Evolutionary conservation across 2,329 filamentous ascomycete species (phyloP).

Genomic region (Rosellinia necatrix): DNA sequence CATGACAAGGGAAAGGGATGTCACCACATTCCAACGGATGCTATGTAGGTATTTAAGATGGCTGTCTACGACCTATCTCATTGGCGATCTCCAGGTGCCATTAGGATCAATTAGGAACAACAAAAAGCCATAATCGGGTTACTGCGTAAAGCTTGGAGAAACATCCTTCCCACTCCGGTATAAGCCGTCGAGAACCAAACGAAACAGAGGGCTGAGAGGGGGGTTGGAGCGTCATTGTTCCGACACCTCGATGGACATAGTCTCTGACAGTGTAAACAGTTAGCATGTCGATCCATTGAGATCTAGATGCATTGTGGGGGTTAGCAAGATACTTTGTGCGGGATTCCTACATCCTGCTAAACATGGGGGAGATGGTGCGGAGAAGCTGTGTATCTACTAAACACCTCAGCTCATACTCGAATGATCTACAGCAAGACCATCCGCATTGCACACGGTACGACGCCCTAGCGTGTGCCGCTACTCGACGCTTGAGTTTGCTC

Average conservation of each 20-base stretch:
- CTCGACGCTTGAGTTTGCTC: no score
- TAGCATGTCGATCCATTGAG: background rate
- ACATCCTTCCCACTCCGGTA: background rate
- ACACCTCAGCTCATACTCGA: background rate
- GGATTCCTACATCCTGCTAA: background rate
- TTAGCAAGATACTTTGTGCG: slow-evolving; percentile 3
- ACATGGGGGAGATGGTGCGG: background rate
- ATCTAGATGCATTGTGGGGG: slow-evolving; percentile 22
- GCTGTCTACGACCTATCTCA: background rate
- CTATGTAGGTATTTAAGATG: background rate
- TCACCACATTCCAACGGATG: slow-evolving; percentile 8
- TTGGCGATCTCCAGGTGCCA: background rate
- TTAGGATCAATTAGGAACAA: background rate
- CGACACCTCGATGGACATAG: background rate
- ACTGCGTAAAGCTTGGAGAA: slow-evolving; percentile 5
- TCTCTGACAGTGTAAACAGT: slow-evolving; percentile 20
- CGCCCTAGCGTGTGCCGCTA: background rate
- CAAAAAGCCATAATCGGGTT: background rate
- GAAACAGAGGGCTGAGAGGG: no score
- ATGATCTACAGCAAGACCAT: background rate
- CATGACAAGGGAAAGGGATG: background rate
- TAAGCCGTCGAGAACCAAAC: background rate
- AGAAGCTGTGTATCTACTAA: slow-evolving; percentile 13
- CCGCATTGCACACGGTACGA: slow-evolving; percentile 3
- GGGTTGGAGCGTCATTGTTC: slow-evolving; percentile 9